Conservation (phyloP, 1,284 basidiomycete species). For the Cutaneotrichosporon daszewskae region DNA sequence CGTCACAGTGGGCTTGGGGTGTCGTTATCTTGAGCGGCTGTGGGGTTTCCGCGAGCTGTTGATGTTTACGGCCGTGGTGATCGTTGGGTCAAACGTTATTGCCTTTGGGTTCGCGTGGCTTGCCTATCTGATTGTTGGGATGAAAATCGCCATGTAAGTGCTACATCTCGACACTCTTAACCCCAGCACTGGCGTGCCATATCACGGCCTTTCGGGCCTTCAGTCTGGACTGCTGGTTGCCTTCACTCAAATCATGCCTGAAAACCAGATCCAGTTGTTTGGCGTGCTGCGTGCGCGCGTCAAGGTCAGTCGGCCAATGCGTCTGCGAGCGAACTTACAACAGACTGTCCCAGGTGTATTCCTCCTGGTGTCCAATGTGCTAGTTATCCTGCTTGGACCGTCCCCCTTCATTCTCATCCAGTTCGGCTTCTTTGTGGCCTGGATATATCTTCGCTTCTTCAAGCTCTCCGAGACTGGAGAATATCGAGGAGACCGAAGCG, state of each 20-base stretch:
- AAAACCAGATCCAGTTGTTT: constrained; percentile 91
- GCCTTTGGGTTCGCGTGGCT: constrained; percentile 58
- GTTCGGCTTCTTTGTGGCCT: constrained; percentile 94
- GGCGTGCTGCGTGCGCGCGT: constrained; percentile 80
- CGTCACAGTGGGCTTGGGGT: constrained; percentile 70
- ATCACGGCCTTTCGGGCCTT: constrained; percentile 88
- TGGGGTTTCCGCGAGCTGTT: constrained; percentile 84
- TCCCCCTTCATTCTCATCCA: constrained; percentile 95
- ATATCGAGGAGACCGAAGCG: constrained; percentile 75
- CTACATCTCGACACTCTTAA: no score
- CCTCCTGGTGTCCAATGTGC: constrained; percentile 80
- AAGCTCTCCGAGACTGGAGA: constrained; percentile 64
- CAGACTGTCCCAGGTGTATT: constrained; percentile 90
- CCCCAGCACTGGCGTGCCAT: constrained; percentile 72
- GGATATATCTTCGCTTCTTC: constrained; percentile 94
- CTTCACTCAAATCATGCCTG: constrained; percentile 94
- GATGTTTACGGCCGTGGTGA: constrained; percentile 75
- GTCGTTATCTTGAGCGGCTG: constrained; percentile 84
- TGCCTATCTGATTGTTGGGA: constrained; percentile 39
- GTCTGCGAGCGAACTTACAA: constrained; percentile 1
- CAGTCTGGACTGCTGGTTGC: constrained; percentile 87
- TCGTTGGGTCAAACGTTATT: constrained; percentile 80
- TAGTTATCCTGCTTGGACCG: constrained; percentile 81
- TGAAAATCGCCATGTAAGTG: constrained; percentile 55
- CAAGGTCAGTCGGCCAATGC: constrained; percentile 62